Evolutionary conservation across 2,329 filamentous ascomycete genomes (phyloP).

Genomic region (Arthrobotrys iridis): DNA sequence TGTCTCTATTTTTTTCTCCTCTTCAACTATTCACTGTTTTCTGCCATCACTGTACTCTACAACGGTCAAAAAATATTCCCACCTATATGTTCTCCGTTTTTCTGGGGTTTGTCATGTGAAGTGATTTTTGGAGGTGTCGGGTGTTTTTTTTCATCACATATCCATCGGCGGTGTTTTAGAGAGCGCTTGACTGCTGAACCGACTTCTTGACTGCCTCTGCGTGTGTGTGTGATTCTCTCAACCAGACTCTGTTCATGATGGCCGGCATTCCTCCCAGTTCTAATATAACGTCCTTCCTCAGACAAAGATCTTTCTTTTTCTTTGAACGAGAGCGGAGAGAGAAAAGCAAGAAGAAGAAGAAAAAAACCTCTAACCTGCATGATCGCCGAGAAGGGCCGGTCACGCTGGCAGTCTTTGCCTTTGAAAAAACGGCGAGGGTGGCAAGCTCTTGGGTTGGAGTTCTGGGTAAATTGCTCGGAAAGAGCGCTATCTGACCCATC

Average conservation of each 20-base stretch:
- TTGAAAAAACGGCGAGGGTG: not conserved
- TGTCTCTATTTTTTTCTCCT: constrained; percentile 33
- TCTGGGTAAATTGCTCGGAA: constrained; percentile 20
- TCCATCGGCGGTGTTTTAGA: not conserved
- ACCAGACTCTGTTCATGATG: constrained; percentile 18
- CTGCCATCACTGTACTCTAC: constrained; percentile 50
- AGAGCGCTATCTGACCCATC: not conserved
- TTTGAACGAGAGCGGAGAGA: no score
- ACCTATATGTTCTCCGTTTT: constrained; percentile 15
- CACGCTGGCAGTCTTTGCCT: not conserved
- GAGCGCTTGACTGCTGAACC: not conserved
- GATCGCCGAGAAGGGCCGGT: constrained; percentile 14
- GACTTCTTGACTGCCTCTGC: no score
- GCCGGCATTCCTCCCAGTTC: constrained; percentile 10
- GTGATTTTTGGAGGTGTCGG: constrained; percentile 5
- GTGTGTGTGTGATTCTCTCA: not conserved
- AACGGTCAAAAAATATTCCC: constrained; percentile 40
- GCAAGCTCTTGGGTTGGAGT: constrained; percentile 12
- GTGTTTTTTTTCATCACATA: constrained; percentile 10
- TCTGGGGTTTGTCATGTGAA: not conserved
- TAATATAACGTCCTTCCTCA: constrained; percentile 13
- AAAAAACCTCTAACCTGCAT: not conserved
- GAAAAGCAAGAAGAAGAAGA: not conserved
- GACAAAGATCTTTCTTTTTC: not conserved
- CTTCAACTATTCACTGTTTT: constrained; percentile 44